Base-by-base conservation (phyloP, 2,329 filamentous ascomycete genomes). In the Xylariaceae sp. region DNA sequence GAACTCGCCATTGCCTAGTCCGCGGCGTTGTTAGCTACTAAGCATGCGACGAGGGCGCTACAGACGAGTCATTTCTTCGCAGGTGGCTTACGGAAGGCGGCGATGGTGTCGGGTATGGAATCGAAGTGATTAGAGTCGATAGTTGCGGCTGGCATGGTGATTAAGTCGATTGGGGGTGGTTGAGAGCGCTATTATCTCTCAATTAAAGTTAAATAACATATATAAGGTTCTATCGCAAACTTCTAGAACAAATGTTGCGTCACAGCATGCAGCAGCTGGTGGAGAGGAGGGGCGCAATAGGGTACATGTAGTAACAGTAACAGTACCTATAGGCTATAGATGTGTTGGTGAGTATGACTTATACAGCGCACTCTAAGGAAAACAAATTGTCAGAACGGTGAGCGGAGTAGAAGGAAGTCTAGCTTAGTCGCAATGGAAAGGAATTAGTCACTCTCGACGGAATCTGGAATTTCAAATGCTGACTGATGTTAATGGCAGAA, bases 1-100 rank as follows among this genome's bases (percentile, higher is more conserved):
- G 82, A 98, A 98, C 72, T 98, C 88, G 74, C 91, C 92, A 75
- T 87, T 84, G 69, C 81, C 88, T 90, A 63, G 6, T 50, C 6
- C 50, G 23, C 41, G 56, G 42, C 16, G 23, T n/a, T 43, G 46
- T 57, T 62, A 55, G 63, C 45, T 16, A 18, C 45, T 16, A 18
- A 23, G 21, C 20, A n/a, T 29, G 19, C 16, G 16, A 21, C 7
- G 32, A n/a, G n/a, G n/a, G n/a, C n/a, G n/a, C n/a, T n/a, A n/a
- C n/a, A n/a, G n/a, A n/a, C n/a, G n/a, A n/a, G n/a, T n/a, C 7
- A 44, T 32, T 47, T 23, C 37, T 45, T n/a, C 10, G n/a, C n/a
- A n/a, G 23, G 4, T 10, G 32, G 32, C 32, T 37, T 78, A 88
- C 86, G 81, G 75, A 88, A 88, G 54, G 85, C 83, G 67, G 81